phyloP scores from a whole-genome alignment of 208 protist species.

The Trichomonas tenax region DNA sequence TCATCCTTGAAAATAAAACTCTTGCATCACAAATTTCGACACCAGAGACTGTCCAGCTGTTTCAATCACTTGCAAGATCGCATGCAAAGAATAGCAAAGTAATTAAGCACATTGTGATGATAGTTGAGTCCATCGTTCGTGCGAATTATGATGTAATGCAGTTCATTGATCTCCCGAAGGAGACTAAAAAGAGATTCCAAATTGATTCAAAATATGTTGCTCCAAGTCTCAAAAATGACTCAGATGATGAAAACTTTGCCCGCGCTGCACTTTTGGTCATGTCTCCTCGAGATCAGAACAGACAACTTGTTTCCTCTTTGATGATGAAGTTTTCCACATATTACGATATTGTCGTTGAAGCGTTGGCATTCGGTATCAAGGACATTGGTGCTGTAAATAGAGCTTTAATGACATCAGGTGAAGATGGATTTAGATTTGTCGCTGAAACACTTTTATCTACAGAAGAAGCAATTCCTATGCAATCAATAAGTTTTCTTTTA shows the following conservation, averaged over 20 bases:
- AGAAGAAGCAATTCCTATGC: not conserved
- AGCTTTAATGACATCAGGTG: not conserved
- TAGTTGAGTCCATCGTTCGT: not conserved
- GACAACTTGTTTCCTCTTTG: not conserved
- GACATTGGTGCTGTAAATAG: not conserved
- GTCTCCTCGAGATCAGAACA: not conserved
- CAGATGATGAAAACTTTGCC: not conserved
- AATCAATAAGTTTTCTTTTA: not conserved
- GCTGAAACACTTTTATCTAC: not conserved
- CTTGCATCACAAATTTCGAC: not conserved
- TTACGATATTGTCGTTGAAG: not conserved
- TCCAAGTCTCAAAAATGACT: not conserved
- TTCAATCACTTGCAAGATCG: not conserved
- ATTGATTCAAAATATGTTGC: not conserved
- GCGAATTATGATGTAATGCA: not conserved
- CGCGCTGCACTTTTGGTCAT: not conserved
- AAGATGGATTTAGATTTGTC: not conserved
- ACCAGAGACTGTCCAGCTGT: not conserved
- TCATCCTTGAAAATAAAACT: not conserved
- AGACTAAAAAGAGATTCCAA: not conserved
- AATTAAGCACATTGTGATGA: not conserved
- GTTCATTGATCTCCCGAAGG: not conserved
- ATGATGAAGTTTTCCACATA: not conserved
- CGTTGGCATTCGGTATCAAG: not conserved
- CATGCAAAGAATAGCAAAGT: not conserved